Conservation (phyloP, 805 yeast genomes). For the Candida sphagnicola region DNA sequence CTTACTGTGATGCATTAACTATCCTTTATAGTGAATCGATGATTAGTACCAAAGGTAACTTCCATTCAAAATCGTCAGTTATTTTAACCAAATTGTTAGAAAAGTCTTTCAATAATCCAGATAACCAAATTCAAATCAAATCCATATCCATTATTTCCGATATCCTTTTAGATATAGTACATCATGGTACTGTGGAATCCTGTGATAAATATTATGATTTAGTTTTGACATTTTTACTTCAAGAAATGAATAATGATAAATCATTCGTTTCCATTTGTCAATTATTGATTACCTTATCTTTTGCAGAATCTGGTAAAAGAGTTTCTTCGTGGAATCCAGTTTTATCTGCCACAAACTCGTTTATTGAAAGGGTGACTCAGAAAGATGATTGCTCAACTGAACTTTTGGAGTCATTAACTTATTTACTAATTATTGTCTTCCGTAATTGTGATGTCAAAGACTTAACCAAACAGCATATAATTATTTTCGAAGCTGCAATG, state of each 20-base stretch:
- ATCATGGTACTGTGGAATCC: constrained; percentile 49
- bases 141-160: constrained; percentile 52
- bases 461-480: constrained; percentile 45
- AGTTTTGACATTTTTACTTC: constrained; percentile 17
- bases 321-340: constrained; percentile 48
- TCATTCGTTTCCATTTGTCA: constrained; percentile 29
- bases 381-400: constrained; percentile 2
- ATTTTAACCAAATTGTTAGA: constrained; percentile 46
- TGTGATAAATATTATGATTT: constrained; percentile 42
- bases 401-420: constrained; percentile 30
- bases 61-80: constrained; percentile 66
- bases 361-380: constrained; percentile 15
- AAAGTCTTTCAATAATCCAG: constrained; percentile 19
- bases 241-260: constrained; percentile 9
- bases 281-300: constrained; percentile 46
- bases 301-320: constrained; percentile 70
- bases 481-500: constrained; percentile 38
- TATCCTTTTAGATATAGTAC: constrained; percentile 48
- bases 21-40: constrained; percentile 69
- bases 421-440: constrained; percentile 45
- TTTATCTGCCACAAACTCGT: constrained; percentile 14
- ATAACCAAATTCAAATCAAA: constrained; percentile 11
- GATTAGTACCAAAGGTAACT: constrained; percentile 62
- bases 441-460: constrained; percentile 52
- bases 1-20: constrained; percentile 56